Percentiles rank a stretch among this genome's conserved stretches.
Evolutionary conservation across 1,284 basidiomycete genomes (phyloP).

Genomic region (Malassezia globosa): DNA sequence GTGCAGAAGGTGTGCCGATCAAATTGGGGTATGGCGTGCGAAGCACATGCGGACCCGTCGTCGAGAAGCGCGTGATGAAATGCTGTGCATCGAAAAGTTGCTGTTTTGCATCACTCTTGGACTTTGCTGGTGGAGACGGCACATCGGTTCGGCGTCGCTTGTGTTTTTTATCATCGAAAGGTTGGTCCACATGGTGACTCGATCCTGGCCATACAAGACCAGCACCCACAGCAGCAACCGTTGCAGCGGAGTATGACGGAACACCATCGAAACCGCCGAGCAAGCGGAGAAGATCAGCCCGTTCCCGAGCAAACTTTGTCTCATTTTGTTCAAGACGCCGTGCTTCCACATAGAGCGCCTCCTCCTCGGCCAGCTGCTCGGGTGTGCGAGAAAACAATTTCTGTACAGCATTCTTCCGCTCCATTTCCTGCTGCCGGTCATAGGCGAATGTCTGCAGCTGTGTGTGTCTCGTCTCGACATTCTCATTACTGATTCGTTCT

Average conservation of each 20-base stretch:
- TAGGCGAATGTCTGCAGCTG: slow-evolving; percentile 46
- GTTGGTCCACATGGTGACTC: background rate
- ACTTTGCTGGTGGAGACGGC: slow-evolving; percentile 17
- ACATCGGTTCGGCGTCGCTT: slow-evolving; percentile 25
- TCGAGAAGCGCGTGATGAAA: slow-evolving; percentile 37
- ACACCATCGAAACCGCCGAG: slow-evolving; percentile 51
- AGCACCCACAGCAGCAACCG: slow-evolving; percentile 36
- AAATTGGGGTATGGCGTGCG: slow-evolving; percentile 39
- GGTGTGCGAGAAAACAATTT: slow-evolving; percentile 75
- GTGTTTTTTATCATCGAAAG: slow-evolving; percentile 18
- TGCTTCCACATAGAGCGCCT: slow-evolving; percentile 84
- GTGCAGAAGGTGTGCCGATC: slow-evolving; percentile 36
- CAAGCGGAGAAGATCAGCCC: slow-evolving; percentile 76
- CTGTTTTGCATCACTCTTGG: slow-evolving; percentile 32
- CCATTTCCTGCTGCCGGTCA: slow-evolving; percentile 66
- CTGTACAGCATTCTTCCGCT: slow-evolving; percentile 75
- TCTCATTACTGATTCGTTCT: slow-evolving; percentile 52
- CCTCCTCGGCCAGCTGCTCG: slow-evolving; percentile 86
- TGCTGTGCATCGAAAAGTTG: slow-evolving; percentile 39
- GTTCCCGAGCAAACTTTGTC: slow-evolving; percentile 70
- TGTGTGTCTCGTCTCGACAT: slow-evolving; percentile 31
- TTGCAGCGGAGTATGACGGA: slow-evolving; percentile 28
- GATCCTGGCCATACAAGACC: slow-evolving; percentile 24
- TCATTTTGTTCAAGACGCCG: slow-evolving; percentile 89
- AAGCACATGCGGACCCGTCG: slow-evolving; percentile 10